Evolutionary conservation across 371 early-diverging fungal genomes (phyloP), one percentile per base, ranked within the genome.

Genomic region (Cladochytrium tenue): DNA sequence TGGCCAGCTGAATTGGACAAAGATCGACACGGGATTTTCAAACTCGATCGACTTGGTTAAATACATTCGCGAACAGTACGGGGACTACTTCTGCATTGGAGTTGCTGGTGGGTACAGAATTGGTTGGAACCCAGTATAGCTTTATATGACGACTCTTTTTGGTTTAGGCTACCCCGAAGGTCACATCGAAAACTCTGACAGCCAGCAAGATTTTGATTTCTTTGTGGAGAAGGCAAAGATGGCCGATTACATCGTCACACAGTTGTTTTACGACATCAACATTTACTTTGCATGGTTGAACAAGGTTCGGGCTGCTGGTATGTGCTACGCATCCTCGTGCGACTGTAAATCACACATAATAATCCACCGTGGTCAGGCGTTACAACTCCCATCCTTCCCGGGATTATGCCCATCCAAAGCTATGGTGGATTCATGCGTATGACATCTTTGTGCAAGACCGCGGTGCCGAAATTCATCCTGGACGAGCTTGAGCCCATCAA

Each of bases 371-470:
- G 10, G 7, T 10, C 55, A 51, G 95, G 94, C 30, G 92, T 96
- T 73, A 88, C 75, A 17, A 86, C 88, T 58, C 96, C 96, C 34
- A 94, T 96, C 56, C 81, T 96, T 51, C 95, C 96, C 0, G 96
- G 96, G 36, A 88, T 96, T 62, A 93, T 96, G 90, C 95, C 95
- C 53, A 95, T 96, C 66, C 95, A 95, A 79, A 92, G 87, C 70
- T 94, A 92, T 70, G 90, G 89, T 64, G 91, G 91, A 28, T 97
- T 97, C 82, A 86, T 91, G 60, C 81, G 95, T 26, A 92, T 96
- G 81, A 90, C 93, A 35, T 84, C 90, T 13, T 89, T 94, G 74
- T 92, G 92, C 76, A 88, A 92, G 76, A 93, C 93, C 72, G 70
- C 63, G 10, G 94, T 96, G 5, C 96, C 96, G 50, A 81, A 90